Evolutionary conservation across 176 grass and related monocot species (phyloP).

Genomic region (Triticum turgidum): DNA sequence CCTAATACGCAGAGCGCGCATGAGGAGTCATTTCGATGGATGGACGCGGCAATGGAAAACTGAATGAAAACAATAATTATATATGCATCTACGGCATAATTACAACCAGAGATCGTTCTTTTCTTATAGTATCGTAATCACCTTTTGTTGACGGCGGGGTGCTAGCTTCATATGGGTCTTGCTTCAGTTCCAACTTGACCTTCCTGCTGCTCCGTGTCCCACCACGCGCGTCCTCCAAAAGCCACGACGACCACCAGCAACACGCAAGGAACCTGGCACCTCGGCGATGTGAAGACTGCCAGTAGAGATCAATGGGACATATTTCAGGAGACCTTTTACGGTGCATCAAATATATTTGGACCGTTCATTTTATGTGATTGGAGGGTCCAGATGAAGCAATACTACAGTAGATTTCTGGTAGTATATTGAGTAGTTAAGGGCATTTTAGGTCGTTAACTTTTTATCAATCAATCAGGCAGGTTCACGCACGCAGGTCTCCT

Average conservation of each 20-base stretch:
- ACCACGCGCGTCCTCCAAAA: not conserved
- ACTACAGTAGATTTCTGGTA: too few species aligned
- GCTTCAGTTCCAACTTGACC: conserved; percentile 40
- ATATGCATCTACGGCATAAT: not conserved
- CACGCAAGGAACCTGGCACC: not conserved
- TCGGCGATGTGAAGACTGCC: not conserved
- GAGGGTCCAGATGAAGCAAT: too few species aligned
- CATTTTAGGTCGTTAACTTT: too few species aligned
- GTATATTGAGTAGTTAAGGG: too few species aligned
- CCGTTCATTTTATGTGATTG: too few species aligned
- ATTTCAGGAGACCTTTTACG: not conserved
- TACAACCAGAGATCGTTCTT: not conserved
- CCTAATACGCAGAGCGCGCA: too few species aligned
- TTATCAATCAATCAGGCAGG: too few species aligned
- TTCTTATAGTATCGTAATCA: not conserved
- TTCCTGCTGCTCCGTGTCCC: conserved; percentile 3
- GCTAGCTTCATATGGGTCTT: not conserved
- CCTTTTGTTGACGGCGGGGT: conserved; percentile 16
- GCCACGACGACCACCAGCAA: not conserved
- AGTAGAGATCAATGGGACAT: not conserved
- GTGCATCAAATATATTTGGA: too few species aligned
- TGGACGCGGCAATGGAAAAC: not conserved
- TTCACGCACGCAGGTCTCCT: too few species aligned
- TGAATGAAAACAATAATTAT: not conserved
- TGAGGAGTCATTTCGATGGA: not conserved